Percentiles rank a stretch among this genome's conserved stretches.
These are phyloP conservation scores for Fraxinus angustifolia DNA, from an alignment of 305 asterid genomes.

Conservation along the genomic window DNA sequence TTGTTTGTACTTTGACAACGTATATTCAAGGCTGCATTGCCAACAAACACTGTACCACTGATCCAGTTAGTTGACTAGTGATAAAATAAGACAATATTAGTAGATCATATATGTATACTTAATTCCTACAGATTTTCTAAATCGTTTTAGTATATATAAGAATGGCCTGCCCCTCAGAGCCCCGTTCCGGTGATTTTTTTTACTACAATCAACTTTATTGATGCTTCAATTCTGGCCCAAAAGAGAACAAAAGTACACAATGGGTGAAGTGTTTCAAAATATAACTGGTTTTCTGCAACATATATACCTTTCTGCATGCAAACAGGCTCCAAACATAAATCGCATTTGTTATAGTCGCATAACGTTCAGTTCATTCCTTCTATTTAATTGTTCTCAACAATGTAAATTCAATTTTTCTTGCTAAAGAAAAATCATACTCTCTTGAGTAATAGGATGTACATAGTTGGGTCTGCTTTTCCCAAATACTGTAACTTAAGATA, in stretches of 20 bases:
- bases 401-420: background rate
- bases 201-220: background rate
- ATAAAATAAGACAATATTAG: background rate
- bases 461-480: background rate
- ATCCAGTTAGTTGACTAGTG: background rate
- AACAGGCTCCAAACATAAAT: conserved; percentile 1
- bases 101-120: background rate
- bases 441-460: background rate
- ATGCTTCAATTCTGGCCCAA: background rate
- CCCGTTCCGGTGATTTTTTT: background rate
- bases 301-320: background rate
- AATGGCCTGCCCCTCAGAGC: background rate
- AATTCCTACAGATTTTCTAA: background rate
- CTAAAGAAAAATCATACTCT: background rate
- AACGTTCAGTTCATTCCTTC: background rate
- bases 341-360: background rate
- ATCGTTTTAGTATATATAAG: background rate
- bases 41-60: background rate
- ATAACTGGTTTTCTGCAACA: background rate
- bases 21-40: background rate
- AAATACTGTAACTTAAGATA: background rate
- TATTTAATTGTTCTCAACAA: background rate
- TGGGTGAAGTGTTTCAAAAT: background rate
- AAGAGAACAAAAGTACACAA: background rate
- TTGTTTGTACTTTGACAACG: background rate